Percentiles rank a stretch among this genome's conserved stretches.
These are phyloP conservation scores for Rhododendron ferrugineum DNA, from an alignment of 148 eudicot species.

Conservation along the genomic window DNA sequence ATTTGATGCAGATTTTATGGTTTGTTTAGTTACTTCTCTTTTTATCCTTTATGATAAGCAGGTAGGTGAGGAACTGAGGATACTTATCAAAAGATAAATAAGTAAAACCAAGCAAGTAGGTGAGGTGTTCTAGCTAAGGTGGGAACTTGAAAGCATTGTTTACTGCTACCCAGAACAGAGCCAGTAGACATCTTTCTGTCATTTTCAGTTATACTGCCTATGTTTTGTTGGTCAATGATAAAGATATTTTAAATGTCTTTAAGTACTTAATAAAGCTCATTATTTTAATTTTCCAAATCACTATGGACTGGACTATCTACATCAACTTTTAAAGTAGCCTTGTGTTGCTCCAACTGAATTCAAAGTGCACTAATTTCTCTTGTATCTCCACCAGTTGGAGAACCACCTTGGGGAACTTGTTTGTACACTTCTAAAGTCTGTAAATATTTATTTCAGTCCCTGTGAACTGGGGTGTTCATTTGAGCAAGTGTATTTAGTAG, in stretches of 20 bases:
- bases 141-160: neutral
- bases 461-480: neutral
- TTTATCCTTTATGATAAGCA: neutral
- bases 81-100: neutral
- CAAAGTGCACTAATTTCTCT: constrained; percentile 2
- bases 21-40: constrained; percentile 22
- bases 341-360: neutral
- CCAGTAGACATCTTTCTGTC: neutral
- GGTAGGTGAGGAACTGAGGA: neutral
- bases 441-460: neutral
- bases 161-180: constrained; percentile 1
- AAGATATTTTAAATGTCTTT: neutral
- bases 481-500: constrained; percentile 3
- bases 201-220: neutral
- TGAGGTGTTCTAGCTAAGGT: constrained; percentile 7
- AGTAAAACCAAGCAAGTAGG: neutral
- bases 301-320: neutral
- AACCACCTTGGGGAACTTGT: neutral
- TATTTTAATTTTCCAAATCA: neutral
- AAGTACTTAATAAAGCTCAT: neutral
- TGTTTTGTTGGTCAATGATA: neutral
- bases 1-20: constrained; percentile 42
- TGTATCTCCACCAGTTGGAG: constrained; percentile 2
- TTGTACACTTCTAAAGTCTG: neutral
- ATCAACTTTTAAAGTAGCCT: neutral